A percentile compares a stretch with the other conserved stretches of the same genome.
These are phyloP conservation scores for Suhomyces tanzawaensis DNA, from an alignment of 805 yeast genomes.

Conservation along the genomic window DNA sequence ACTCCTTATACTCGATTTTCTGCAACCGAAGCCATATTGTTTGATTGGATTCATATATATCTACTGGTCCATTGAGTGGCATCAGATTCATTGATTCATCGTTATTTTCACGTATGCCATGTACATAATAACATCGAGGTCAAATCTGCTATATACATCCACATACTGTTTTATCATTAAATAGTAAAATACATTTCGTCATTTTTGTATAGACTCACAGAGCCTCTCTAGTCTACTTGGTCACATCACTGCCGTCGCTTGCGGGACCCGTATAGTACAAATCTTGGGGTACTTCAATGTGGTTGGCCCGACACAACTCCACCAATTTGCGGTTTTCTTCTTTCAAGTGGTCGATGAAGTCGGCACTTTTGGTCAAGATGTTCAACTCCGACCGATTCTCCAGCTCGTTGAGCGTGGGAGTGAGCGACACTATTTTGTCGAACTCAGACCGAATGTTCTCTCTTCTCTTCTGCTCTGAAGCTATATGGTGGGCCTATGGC, in stretches of 20 bases:
- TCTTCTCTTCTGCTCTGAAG: slow-evolving; percentile 83
- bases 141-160: too few species aligned
- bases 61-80: too few species aligned
- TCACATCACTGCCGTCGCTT: slow-evolving; percentile 17
- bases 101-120: too few species aligned
- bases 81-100: too few species aligned
- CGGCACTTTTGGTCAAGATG: slow-evolving; percentile 63
- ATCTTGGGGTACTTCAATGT: slow-evolving; percentile 43
- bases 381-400: slow-evolving; percentile 81
- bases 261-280: slow-evolving; percentile 25
- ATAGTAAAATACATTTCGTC: not conserved
- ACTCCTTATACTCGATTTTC: too few species aligned
- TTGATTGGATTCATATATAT: too few species aligned
- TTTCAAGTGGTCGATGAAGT: slow-evolving; percentile 51
- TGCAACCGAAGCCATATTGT: too few species aligned
- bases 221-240: slow-evolving; percentile 9
- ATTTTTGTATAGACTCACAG: too few species aligned
- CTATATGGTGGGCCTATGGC: slow-evolving; percentile 67
- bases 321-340: slow-evolving; percentile 49
- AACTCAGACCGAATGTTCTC: slow-evolving; percentile 82
- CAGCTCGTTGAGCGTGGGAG: slow-evolving; percentile 65
- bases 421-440: slow-evolving; percentile 67
- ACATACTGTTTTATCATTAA: not conserved
- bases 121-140: too few species aligned
- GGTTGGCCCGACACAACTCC: slow-evolving; percentile 37